A percentile compares a stretch with the other conserved stretches of the same genome.
These are phyloP conservation scores for Leccinum griseonigrum DNA, from an alignment of 1,284 basidiomycete species.

Conservation along the genomic window DNA sequence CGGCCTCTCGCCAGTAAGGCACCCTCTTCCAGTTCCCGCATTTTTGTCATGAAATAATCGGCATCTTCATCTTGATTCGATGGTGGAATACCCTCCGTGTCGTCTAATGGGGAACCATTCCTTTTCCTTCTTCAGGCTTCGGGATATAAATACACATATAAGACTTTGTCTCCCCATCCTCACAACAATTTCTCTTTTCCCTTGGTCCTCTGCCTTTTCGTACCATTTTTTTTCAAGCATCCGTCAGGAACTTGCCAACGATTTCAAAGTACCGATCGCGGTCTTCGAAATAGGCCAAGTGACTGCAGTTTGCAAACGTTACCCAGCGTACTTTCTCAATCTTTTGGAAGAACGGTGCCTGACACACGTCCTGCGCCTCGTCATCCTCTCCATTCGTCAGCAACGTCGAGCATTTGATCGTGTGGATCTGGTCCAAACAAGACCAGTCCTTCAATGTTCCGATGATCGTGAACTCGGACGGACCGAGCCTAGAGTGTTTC, in stretches of 20 bases:
- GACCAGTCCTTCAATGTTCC: constrained; percentile 35
- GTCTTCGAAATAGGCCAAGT: constrained; percentile 14
- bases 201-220: not conserved
- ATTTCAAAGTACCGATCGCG: constrained; percentile 15
- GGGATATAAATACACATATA: not conserved
- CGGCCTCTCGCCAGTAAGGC: too few relatives aligned
- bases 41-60: too few relatives aligned
- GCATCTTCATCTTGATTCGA: too few relatives aligned
- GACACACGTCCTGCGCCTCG: constrained; percentile 29
- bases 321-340: constrained; percentile 36
- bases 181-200: not conserved
- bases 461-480: constrained; percentile 31
- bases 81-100: too few relatives aligned
- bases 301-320: constrained; percentile 32
- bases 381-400: constrained; percentile 34
- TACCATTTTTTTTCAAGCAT: not conserved
- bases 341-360: constrained; percentile 31
- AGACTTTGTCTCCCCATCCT: not conserved
- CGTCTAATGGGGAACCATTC: not conserved
- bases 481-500: constrained; percentile 22
- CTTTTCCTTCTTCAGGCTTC: not conserved
- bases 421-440: constrained; percentile 31
- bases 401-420: constrained; percentile 34
- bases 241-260: constrained; percentile 16
- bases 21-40: too few relatives aligned